Conservation (phyloP, 257 asterid species). For the Echites panduratus region DNA sequence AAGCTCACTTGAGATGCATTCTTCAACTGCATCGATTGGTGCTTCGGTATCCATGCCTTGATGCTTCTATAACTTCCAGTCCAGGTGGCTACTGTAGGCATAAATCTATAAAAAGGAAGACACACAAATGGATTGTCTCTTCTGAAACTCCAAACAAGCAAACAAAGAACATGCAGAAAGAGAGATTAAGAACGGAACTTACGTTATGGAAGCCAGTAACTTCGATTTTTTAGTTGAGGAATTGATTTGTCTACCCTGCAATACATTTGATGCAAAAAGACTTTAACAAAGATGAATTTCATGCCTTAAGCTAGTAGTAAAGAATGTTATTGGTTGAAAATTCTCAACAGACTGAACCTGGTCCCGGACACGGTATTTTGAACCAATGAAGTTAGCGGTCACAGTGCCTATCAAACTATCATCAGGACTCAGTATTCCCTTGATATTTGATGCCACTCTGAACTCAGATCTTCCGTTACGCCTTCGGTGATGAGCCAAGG, state of each 20-base stretch:
- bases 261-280: slow-evolving; percentile 1
- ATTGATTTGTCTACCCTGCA: slow-evolving; percentile 50
- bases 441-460: slow-evolving; percentile 51
- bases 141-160: not conserved
- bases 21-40: slow-evolving; percentile 91
- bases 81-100: slow-evolving; percentile 71
- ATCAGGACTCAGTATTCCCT: slow-evolving; percentile 42
- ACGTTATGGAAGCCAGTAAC: slow-evolving; percentile 66
- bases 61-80: slow-evolving; percentile 81
- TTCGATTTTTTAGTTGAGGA: slow-evolving; percentile 47
- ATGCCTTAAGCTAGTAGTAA: not conserved
- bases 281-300: not conserved
- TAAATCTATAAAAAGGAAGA: slow-evolving; percentile 36
- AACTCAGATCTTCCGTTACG: slow-evolving; percentile 76
- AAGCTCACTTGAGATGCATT: slow-evolving; percentile 58
- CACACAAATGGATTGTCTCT: slow-evolving; percentile 5
- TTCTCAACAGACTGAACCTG: slow-evolving; percentile 40
- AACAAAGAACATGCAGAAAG: not conserved
- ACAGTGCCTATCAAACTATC: slow-evolving; percentile 67
- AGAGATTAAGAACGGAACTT: slow-evolving; percentile 21
- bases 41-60: slow-evolving; percentile 82
- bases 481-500: slow-evolving; percentile 65
- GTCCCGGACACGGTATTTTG: slow-evolving; percentile 78
- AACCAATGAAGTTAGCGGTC: slow-evolving; percentile 69
- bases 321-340: no score